These are phyloP conservation scores for Termitomyces sp. DNA, from an alignment of 768 basidiomycete species.

Conservation along the genomic window DNA sequence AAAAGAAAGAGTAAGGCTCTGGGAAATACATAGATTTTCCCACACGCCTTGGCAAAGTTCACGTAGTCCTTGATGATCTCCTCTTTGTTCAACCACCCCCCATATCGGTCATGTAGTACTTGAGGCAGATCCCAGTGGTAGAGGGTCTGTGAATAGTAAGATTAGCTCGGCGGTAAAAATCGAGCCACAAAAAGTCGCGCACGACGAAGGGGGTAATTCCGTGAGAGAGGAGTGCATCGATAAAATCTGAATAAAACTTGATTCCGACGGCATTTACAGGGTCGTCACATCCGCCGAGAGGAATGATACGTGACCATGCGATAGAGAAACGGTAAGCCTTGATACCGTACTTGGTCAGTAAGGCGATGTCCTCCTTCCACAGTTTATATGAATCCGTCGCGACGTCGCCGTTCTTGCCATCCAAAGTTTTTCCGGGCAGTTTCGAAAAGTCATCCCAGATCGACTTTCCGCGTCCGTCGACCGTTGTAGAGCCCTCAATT, in stretches of 20 bases:
- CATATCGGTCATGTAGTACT: conserved; percentile 68
- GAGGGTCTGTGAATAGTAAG: conserved; percentile 43
- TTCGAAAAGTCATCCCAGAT: conserved; percentile 76
- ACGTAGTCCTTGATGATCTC: conserved; percentile 67
- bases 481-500: conserved; percentile 64
- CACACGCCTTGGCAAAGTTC: conserved; percentile 51
- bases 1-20: not conserved
- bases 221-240: conserved; percentile 60
- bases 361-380: conserved; percentile 65
- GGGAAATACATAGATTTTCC: conserved; percentile 12
- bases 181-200: not conserved
- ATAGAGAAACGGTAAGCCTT: conserved; percentile 77
- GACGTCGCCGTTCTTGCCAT: conserved; percentile 64
- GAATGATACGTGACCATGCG: conserved; percentile 75
- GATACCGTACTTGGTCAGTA: conserved; percentile 62
- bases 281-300: conserved; percentile 68
- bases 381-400: conserved; percentile 70
- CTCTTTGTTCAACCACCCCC: conserved; percentile 72
- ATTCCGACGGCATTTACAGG: conserved; percentile 70
- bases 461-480: conserved; percentile 61
- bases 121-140: conserved; percentile 84
- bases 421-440: conserved; percentile 63
- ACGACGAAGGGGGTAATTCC: conserved; percentile 69
- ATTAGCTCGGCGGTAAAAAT: conserved; percentile 1
- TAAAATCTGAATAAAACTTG: conserved; percentile 65